These are phyloP conservation scores for Teratosphaeria viscida DNA, from an alignment of 2,329 filamentous ascomycete species.

Conservation along the genomic window DNA sequence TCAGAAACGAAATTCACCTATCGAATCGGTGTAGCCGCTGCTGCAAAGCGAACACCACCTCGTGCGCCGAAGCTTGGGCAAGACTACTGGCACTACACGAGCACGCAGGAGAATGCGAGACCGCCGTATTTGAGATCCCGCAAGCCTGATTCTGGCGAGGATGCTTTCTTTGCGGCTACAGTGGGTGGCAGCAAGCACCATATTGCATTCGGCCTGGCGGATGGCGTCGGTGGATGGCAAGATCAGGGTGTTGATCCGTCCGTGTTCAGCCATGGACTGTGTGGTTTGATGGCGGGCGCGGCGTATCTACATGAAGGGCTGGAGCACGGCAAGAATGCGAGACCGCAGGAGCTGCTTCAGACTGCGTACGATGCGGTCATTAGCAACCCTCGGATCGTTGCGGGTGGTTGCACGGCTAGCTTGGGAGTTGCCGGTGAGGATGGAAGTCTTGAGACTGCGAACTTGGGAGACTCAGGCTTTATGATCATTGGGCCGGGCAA, in stretches of 20 bases:
- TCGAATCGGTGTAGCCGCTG: slow-evolving; percentile 26
- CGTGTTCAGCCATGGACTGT: slow-evolving; percentile 88
- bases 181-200: slow-evolving; percentile 57
- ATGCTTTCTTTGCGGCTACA: slow-evolving; percentile 84
- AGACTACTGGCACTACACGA: slow-evolving; percentile 28
- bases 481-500: slow-evolving; percentile 76
- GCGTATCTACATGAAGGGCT: slow-evolving; percentile 32
- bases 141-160: slow-evolving; percentile 70
- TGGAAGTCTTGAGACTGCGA: slow-evolving; percentile 76
- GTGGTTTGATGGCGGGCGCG: slow-evolving; percentile 71
- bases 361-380: slow-evolving; percentile 74
- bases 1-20: slow-evolving; percentile 24
- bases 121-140: slow-evolving; percentile 36
- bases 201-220: slow-evolving; percentile 79
- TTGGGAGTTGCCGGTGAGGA: slow-evolving; percentile 66
- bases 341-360: slow-evolving; percentile 63
- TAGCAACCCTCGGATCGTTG: slow-evolving; percentile 59
- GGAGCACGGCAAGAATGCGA: slow-evolving; percentile 12
- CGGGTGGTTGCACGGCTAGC: slow-evolving; percentile 85
- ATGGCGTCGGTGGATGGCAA: slow-evolving; percentile 92
- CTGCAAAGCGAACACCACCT: slow-evolving; percentile 24
- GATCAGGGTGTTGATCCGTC: slow-evolving; percentile 88
- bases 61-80: slow-evolving; percentile 41
- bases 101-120: slow-evolving; percentile 27
- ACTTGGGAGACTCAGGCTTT: slow-evolving; percentile 91